Evolutionary conservation across 495 filamentous ascomycete species (phyloP).

Genomic region (Daldinia caldariorum): DNA sequence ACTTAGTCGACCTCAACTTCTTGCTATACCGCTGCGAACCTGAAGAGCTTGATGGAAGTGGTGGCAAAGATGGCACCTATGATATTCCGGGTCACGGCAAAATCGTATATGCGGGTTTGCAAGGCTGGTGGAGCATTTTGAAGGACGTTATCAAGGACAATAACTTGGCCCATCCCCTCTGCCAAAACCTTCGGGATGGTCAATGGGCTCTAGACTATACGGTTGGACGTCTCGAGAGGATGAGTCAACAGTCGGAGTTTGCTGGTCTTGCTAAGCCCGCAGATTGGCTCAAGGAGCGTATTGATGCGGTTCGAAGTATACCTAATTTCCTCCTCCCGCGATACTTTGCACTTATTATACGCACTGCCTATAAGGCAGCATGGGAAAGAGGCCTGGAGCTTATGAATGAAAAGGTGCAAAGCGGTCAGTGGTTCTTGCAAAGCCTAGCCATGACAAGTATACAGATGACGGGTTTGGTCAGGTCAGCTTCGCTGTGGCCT

Average conservation of each 20-base stretch:
- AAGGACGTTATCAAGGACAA: slow-evolving; percentile 87
- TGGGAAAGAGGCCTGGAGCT: slow-evolving; percentile 80
- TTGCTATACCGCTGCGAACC: slow-evolving; percentile 90
- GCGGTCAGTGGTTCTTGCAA: slow-evolving; percentile 85
- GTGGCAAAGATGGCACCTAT: slow-evolving; percentile 85
- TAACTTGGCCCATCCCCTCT: slow-evolving; percentile 90
- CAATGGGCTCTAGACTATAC: slow-evolving; percentile 96
- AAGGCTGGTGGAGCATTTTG: slow-evolving; percentile 98
- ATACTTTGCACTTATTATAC: slow-evolving; percentile 90
- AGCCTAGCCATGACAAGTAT: slow-evolving; percentile 87
- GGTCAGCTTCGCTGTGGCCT: slow-evolving; percentile 90
- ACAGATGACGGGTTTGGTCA: slow-evolving; percentile 87
- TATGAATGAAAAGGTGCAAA: slow-evolving; percentile 77
- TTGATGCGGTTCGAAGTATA: slow-evolving; percentile 81
- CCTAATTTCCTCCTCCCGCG: slow-evolving; percentile 91
- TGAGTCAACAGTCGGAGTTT: slow-evolving; percentile 68
- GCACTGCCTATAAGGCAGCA: slow-evolving; percentile 85
- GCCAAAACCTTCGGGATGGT: slow-evolving; percentile 89
- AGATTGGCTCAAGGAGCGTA: slow-evolving; percentile 82
- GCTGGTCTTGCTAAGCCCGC: slow-evolving; percentile 69
- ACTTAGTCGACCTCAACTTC: slow-evolving; percentile 88
- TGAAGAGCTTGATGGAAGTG: slow-evolving; percentile 85
- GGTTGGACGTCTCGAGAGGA: slow-evolving; percentile 76
- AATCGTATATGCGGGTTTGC: slow-evolving; percentile 93
- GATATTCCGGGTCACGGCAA: slow-evolving; percentile 82